Evolutionary conservation across 2,329 filamentous ascomycete genomes (phyloP).

Genomic region (Diaporthe longicolla): DNA sequence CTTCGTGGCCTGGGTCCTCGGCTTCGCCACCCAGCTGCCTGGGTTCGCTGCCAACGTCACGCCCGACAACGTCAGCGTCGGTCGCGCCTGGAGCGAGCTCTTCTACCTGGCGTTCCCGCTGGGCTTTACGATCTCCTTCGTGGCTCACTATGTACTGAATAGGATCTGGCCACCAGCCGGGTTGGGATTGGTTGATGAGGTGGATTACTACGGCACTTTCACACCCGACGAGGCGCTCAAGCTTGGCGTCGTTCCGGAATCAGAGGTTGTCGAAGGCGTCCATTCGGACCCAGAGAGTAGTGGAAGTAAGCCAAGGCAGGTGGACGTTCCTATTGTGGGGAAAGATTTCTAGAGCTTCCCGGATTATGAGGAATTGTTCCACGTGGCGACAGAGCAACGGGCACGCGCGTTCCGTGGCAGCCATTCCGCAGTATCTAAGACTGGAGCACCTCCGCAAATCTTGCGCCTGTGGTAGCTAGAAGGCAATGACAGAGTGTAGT

Average conservation of each 20-base stretch:
- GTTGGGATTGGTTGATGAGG: slow-evolving; percentile 27
- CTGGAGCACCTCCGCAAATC: background rate
- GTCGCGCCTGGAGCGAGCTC: slow-evolving; percentile 33
- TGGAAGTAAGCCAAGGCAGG: background rate
- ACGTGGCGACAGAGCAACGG: background rate
- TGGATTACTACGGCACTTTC: slow-evolving; percentile 34
- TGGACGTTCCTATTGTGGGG: slow-evolving; percentile 8
- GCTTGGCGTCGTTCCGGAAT: slow-evolving; percentile 29
- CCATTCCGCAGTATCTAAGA: too few relatives aligned
- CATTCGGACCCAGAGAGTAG: slow-evolving; percentile 21
- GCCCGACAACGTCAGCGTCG: slow-evolving; percentile 30
- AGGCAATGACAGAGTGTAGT: background rate
- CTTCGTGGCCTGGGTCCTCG: slow-evolving; percentile 42
- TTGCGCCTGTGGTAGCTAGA: background rate
- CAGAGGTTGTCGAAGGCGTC: slow-evolving; percentile 33
- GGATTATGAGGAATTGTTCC: too few relatives aligned
- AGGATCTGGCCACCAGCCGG: slow-evolving; percentile 33
- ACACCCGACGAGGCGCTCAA: slow-evolving; percentile 35
- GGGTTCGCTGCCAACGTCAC: slow-evolving; percentile 40
- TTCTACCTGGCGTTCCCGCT: slow-evolving; percentile 40
- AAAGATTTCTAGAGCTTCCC: background rate
- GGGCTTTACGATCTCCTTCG: slow-evolving; percentile 40
- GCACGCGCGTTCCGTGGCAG: background rate
- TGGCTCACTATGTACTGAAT: slow-evolving; percentile 33
- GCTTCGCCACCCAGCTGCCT: slow-evolving; percentile 37